Evolutionary conservation across 2,329 filamentous ascomycete species (phyloP), one percentile per base, ranked within the genome.

Genomic region (Aspergillus pseudoglaucus): DNA sequence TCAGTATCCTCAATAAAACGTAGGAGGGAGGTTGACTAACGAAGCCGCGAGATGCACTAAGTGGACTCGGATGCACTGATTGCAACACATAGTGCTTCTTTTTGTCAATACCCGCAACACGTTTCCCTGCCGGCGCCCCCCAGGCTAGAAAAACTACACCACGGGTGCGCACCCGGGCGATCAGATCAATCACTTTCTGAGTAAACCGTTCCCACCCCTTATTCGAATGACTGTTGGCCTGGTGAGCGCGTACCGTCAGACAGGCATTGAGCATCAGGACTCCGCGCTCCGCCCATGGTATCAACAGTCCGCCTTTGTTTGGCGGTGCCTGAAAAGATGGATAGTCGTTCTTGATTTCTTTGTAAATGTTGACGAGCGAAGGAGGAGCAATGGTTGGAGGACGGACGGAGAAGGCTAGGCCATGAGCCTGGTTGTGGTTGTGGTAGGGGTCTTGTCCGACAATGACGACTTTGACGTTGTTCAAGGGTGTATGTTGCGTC

Each of bases 391-490:
- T 81, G 0, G 89, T 95, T 0, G 93, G 93, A 3, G 91, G 85
- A 8, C 88, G 87, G 47, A 97, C 90, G 42, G 89, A 95, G 77
- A 98, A 98, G 65, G 88, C 91, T 50, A 98, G 83, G 39, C 93
- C 93, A 68, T 97, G 93, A 44, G 93, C 93, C 76, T 98, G 93
- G 69, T 94, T 94, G 66, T 82, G 69, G 67, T 95, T 95, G 75
- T 98, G 93, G 69, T 98, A 98, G 2, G 93, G 93, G 66, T 98
- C 93, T 73, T 98, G 93, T 55, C 93, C 93, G 47, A 97, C 71
- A 62, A 98, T 90, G 51, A 98, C 90, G 48, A 87, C 87, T 69
- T 95, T 95, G 67, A 97, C 90, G 12, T 78, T 85, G 72, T 85
- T 75, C 59, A 98, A 84, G 6, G 93, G 90, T 0, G 91, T 96